Evolutionary conservation across 768 basidiomycete genomes (phyloP), one percentile per base, ranked within the genome.

Genomic region (Suillus hirtellus): DNA sequence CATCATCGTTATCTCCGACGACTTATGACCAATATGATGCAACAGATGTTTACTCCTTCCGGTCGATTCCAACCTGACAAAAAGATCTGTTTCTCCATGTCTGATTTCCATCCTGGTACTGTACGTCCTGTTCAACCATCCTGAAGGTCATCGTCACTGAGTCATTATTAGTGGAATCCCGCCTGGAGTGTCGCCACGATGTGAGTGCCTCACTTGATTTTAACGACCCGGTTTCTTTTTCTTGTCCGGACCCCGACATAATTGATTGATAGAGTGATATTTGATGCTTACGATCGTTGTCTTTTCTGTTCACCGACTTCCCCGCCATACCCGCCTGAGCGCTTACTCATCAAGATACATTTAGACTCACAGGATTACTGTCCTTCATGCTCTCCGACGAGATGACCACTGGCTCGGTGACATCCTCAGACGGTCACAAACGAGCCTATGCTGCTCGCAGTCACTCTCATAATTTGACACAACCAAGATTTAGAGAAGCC

Each of bases 71-170:
- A 91, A 67, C 92, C 92, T 24, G 92, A 94, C 81, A 89, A 87
- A 79, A 97, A 95, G 83, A 97, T 99, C 61, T 98, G 96, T 74
- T 96, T 97, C 78, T 96, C 94, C 27, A 97, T 99, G 95, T 95
- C 93, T 4, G 93, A 95, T 75, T 95, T 94, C 72, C 94, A 95
- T 71, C 93, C 94, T 0, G 93, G 92, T 65, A 85, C 91, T 14
- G 92, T 93, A 68, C 73, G 90, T 84, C 5, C 11, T 43, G n/a
- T 43, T 66, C 50, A 50, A 21, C 27, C 19, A 24, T 55, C 65
- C 56, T 49, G 43, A 34, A 35, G n/a, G 38, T 63, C 15, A 49
- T 59, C 46, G 40, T 60, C 2, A 56, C 17, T 49, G 21, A 31
- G 38, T 59, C n/a, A 10, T 63, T 54, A 53, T 6, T 64, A 94